A percentile compares a stretch with the other conserved stretches of the same genome.
phyloP scores from a whole-genome alignment of 2,329 filamentous ascomycete species.

The Seiridium cupressi region DNA sequence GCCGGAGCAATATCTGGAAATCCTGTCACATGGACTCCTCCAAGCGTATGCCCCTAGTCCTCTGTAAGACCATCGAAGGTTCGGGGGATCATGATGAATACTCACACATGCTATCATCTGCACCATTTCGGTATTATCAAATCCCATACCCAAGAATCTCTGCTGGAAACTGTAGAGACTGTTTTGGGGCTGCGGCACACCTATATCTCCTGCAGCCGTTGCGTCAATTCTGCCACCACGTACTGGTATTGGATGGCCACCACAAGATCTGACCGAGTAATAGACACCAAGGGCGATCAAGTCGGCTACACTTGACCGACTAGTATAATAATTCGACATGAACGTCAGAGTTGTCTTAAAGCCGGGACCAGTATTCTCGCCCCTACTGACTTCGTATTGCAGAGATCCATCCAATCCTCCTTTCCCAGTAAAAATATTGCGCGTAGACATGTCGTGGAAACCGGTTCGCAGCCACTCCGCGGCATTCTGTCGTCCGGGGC shows the following conservation, averaged over 20 bases:
- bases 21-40: slow-evolving; percentile 54
- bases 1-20: slow-evolving; percentile 51
- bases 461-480: slow-evolving; percentile 61
- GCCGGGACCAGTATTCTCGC: slow-evolving; percentile 56
- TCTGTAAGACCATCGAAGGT: neutral
- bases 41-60: slow-evolving; percentile 49
- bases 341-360: slow-evolving; percentile 53
- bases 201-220: slow-evolving; percentile 39
- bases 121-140: slow-evolving; percentile 56
- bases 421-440: slow-evolving; percentile 41
- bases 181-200: slow-evolving; percentile 59
- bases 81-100: neutral
- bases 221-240: slow-evolving; percentile 55
- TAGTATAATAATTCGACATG: slow-evolving; percentile 52
- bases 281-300: slow-evolving; percentile 58
- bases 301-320: slow-evolving; percentile 52
- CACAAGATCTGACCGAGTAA: slow-evolving; percentile 56
- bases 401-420: slow-evolving; percentile 61
- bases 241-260: slow-evolving; percentile 53
- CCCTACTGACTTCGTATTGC: slow-evolving; percentile 54
- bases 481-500: slow-evolving; percentile 54
- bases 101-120: slow-evolving; percentile 53
- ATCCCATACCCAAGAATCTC: slow-evolving; percentile 59
- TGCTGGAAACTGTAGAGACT: slow-evolving; percentile 47
- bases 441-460: slow-evolving; percentile 62